Evolutionary conservation across 2,329 filamentous ascomycete species (phyloP).

Genomic region (Pseudocercospora musae): DNA sequence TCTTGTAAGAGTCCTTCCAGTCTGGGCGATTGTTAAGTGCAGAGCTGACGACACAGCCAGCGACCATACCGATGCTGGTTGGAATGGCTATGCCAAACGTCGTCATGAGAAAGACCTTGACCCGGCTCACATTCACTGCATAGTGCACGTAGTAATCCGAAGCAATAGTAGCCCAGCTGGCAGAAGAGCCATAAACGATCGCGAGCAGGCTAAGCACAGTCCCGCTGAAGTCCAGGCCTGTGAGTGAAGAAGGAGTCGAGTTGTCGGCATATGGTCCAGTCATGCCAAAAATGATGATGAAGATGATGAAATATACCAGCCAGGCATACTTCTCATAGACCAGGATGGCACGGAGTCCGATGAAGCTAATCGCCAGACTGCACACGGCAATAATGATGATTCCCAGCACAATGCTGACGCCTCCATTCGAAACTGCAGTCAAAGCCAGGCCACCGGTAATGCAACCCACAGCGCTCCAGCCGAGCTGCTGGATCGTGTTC

Average conservation of each 20-base stretch:
- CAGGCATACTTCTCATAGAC: slow-evolving; percentile 51
- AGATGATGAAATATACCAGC: slow-evolving; percentile 47
- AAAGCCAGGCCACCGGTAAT: slow-evolving; percentile 44
- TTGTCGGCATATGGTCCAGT: slow-evolving; percentile 45
- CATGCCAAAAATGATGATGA: slow-evolving; percentile 49
- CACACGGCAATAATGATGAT: slow-evolving; percentile 44
- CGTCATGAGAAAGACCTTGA: slow-evolving; percentile 43
- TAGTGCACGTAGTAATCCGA: slow-evolving; percentile 47
- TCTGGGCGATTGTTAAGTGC: slow-evolving; percentile 40
- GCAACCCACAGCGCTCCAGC: slow-evolving; percentile 42
- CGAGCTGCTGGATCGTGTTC: slow-evolving; percentile 48
- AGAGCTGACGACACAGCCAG: slow-evolving; percentile 40
- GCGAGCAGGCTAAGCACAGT: slow-evolving; percentile 32
- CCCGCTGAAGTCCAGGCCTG: slow-evolving; percentile 31
- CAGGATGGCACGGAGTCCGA: slow-evolving; percentile 45
- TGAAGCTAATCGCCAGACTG: slow-evolving; percentile 38
- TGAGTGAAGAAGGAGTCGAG: slow-evolving; percentile 28
- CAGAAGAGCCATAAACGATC: slow-evolving; percentile 40
- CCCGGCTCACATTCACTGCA: slow-evolving; percentile 37
- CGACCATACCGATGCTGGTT: slow-evolving; percentile 44
- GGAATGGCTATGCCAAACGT: slow-evolving; percentile 42
- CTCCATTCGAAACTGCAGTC: slow-evolving; percentile 42
- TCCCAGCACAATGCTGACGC: slow-evolving; percentile 43
- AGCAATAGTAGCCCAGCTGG: slow-evolving; percentile 42
- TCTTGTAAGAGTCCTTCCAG: slow-evolving; percentile 40